Conservation (phyloP, 2,329 filamentous ascomycete genomes). For the Stemphylium beticola region DNA sequence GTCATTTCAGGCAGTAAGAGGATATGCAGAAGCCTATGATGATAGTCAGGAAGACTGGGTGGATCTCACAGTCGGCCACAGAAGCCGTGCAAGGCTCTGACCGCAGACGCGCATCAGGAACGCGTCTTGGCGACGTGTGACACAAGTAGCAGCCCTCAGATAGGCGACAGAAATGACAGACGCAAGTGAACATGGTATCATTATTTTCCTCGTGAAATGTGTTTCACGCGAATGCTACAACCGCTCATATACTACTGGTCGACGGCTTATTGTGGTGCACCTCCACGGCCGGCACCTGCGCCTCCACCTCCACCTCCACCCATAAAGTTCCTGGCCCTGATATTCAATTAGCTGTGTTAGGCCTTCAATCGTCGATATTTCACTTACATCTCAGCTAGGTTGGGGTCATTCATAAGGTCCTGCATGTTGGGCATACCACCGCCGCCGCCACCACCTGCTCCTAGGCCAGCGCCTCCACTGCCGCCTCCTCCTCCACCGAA, state of each 20-base stretch:
- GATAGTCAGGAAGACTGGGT: not conserved
- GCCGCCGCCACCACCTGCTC: constrained; percentile 63
- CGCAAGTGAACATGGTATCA: constrained; percentile 37
- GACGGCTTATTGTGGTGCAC: constrained; percentile 25
- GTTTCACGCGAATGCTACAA: not conserved
- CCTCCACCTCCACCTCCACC: constrained; percentile 49
- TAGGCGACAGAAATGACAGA: not conserved
- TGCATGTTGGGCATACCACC: constrained; percentile 90
- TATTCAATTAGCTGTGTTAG: constrained; percentile 7
- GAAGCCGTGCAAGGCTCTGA: not conserved
- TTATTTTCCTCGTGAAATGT: constrained; percentile 30
- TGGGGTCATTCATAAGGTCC: constrained; percentile 88
- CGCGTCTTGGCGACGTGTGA: not conserved
- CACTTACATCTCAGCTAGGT: constrained; percentile 89
- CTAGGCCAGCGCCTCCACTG: too few species aligned
- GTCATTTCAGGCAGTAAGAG: not conserved
- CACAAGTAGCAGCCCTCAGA: not conserved
- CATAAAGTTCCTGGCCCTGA: constrained; percentile 72
- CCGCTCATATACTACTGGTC: not conserved
- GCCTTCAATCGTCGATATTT: not conserved
- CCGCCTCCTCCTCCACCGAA: constrained; percentile 58
- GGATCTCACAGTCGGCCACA: not conserved
- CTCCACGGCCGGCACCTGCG: constrained; percentile 27
- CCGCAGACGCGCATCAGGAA: not conserved
- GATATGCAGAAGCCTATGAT: not conserved